Conservation (phyloP, 495 filamentous ascomycete species). For the Annulohypoxylon bovei region DNA sequence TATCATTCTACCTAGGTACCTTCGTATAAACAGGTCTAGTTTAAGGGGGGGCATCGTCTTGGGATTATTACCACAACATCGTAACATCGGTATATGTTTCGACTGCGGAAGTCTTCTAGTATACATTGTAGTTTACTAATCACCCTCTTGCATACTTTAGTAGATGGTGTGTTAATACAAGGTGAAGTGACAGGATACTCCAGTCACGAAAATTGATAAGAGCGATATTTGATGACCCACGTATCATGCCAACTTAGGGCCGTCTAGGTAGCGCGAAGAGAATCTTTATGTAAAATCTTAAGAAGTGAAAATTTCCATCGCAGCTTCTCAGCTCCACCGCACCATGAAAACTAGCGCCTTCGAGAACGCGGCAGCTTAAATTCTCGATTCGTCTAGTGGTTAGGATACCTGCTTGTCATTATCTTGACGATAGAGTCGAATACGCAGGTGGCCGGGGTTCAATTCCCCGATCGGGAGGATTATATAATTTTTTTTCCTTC, state of each 20-base stretch:
- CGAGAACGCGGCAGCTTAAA: neutral
- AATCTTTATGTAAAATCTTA: neutral
- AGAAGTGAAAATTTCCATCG: neutral
- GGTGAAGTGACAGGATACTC: too few species aligned
- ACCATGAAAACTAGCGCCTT: neutral
- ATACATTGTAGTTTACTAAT: too few species aligned
- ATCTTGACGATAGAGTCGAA: neutral
- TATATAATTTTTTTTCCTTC: neutral
- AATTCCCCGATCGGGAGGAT: slow-evolving; percentile 50
- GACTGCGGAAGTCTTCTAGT: too few species aligned
- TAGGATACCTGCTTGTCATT: slow-evolving; percentile 38
- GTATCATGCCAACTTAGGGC: neutral
- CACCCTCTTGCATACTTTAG: too few species aligned
- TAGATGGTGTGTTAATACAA: too few species aligned
- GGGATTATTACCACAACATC: too few species aligned
- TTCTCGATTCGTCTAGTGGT: slow-evolving; percentile 39
- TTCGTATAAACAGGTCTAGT: too few species aligned
- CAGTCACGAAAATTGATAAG: neutral
- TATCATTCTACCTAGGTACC: too few species aligned
- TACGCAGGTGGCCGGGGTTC: slow-evolving; percentile 51
- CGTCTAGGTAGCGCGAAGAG: neutral
- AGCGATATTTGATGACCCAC: neutral
- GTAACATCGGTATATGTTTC: too few species aligned
- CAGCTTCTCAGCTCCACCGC: neutral
- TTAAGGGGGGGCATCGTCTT: too few species aligned